phyloP scores from a whole-genome alignment of 768 basidiomycete genomes.

The Cyathus striatus region DNA sequence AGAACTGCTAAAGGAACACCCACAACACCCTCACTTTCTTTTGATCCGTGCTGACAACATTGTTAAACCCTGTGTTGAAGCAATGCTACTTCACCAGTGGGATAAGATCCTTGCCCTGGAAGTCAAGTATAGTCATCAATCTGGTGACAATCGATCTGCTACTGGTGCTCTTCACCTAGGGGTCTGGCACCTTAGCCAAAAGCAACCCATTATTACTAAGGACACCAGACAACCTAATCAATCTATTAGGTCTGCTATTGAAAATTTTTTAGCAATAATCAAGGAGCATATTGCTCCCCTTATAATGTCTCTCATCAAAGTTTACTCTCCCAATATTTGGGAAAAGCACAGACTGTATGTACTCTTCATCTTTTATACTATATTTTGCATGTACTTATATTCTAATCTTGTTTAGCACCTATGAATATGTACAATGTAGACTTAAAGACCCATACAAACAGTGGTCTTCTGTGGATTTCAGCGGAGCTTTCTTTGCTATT shows the following conservation, averaged over 20 bases:
- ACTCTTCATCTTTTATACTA: not conserved
- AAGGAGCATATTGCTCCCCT: not conserved
- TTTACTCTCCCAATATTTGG: not conserved
- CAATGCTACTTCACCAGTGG: not conserved
- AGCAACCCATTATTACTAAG: not conserved
- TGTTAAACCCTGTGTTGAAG: not conserved
- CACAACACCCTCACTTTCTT: not conserved
- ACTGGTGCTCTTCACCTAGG: not conserved
- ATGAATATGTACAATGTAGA: not conserved
- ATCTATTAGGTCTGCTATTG: not conserved
- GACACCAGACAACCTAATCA: not conserved
- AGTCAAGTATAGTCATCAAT: too few species aligned
- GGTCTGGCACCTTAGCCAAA: not conserved
- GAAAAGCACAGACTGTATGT: not conserved
- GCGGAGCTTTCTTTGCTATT: constrained; percentile 15
- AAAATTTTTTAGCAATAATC: not conserved
- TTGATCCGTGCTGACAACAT: not conserved
- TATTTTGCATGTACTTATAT: not conserved
- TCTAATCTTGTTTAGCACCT: not conserved
- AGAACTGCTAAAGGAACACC: too few species aligned
- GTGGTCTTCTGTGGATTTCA: constrained; percentile 10
- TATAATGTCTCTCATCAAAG: not conserved
- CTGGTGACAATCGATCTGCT: not conserved
- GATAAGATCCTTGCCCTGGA: not conserved
- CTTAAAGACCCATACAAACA: not conserved